These are phyloP conservation scores for Haematococcus lacustris DNA, from an alignment of 139 green algal genomes.

Conservation along the genomic window DNA sequence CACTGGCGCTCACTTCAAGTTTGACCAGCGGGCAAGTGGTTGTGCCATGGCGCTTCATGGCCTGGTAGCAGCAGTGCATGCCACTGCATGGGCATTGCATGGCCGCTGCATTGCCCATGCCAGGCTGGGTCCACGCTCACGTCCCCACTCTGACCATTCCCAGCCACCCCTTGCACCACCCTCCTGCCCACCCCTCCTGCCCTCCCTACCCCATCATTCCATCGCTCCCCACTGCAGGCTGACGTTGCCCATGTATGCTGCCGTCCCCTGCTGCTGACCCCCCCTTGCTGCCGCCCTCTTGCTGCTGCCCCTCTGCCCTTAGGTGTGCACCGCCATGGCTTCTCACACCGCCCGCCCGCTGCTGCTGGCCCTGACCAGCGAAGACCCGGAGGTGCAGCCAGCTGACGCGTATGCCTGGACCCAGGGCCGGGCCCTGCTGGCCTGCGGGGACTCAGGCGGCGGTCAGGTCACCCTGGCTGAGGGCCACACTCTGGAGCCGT, in stretches of 20 bases:
- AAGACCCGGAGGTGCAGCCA: conserved; percentile 45
- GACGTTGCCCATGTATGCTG: too few species aligned
- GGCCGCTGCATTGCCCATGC: too few species aligned
- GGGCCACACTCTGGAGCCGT: conserved; percentile 19
- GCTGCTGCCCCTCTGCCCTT: too few species aligned
- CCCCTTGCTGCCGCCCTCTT: too few species aligned
- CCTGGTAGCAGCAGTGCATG: too few species aligned
- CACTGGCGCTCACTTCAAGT: conserved; percentile 37
- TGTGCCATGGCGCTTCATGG: background rate
- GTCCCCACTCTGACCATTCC: too few species aligned
- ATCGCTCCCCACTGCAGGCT: background rate
- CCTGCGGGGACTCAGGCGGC: conserved; percentile 6
- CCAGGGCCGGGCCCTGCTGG: conserved; percentile 35
- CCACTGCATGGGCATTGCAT: too few species aligned
- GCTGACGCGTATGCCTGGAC: conserved; percentile 63
- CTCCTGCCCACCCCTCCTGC: too few species aligned
- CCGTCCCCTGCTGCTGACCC: too few species aligned
- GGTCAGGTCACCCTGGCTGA: conserved; percentile 14
- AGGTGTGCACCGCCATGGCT: conserved; percentile 36
- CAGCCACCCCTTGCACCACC: too few species aligned
- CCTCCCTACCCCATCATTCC: background rate
- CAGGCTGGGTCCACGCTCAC: too few species aligned
- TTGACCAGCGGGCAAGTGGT: conserved; percentile 21
- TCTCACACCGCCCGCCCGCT: conserved; percentile 50
- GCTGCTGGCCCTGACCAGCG: conserved; percentile 64